phyloP scores from a whole-genome alignment of 1,284 basidiomycete species.

The Pseudozyma sp. region DNA sequence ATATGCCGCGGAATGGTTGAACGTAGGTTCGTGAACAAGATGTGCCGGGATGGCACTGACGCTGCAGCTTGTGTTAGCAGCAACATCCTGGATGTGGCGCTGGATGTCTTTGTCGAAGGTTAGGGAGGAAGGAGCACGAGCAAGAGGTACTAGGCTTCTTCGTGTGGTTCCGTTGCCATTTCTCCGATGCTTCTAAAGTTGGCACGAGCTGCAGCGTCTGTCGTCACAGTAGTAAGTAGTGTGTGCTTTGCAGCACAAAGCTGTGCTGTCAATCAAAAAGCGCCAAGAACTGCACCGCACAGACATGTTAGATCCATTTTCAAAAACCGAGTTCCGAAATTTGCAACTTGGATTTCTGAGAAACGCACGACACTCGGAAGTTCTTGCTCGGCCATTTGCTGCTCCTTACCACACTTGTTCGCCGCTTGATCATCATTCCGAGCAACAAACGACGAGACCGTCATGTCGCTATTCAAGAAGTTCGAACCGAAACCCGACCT shows the following conservation, averaged over 20 bases:
- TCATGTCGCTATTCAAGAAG: slow-evolving; percentile 68
- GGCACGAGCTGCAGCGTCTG: not conserved
- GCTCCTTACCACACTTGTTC: not conserved
- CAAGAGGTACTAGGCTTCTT: not conserved
- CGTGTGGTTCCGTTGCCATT: not conserved
- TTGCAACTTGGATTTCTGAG: slow-evolving; percentile 4
- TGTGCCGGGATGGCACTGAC: slow-evolving; percentile 24
- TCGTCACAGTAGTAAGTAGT: not conserved
- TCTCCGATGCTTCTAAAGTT: too few relatives aligned
- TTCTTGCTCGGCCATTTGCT: not conserved
- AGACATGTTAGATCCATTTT: slow-evolving; percentile 20
- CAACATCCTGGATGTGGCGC: slow-evolving; percentile 10
- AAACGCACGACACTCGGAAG: not conserved
- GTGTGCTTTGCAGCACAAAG: slow-evolving; percentile 1
- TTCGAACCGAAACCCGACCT: slow-evolving; percentile 81
- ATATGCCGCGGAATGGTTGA: too few relatives aligned
- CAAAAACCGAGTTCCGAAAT: slow-evolving; percentile 27
- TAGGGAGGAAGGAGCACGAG: not conserved
- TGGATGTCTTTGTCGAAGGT: not conserved
- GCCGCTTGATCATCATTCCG: not conserved
- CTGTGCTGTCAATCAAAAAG: slow-evolving; percentile 13
- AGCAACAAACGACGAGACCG: not conserved
- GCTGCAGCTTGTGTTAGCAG: slow-evolving; percentile 10
- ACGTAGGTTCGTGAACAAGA: slow-evolving; percentile 1
- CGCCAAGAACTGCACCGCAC: slow-evolving; percentile 4